A percentile compares a stretch with the other conserved stretches of the same genome.
These are phyloP conservation scores for Breynia disticha DNA, from an alignment of 441 rosid genomes.

Conservation along the genomic window DNA sequence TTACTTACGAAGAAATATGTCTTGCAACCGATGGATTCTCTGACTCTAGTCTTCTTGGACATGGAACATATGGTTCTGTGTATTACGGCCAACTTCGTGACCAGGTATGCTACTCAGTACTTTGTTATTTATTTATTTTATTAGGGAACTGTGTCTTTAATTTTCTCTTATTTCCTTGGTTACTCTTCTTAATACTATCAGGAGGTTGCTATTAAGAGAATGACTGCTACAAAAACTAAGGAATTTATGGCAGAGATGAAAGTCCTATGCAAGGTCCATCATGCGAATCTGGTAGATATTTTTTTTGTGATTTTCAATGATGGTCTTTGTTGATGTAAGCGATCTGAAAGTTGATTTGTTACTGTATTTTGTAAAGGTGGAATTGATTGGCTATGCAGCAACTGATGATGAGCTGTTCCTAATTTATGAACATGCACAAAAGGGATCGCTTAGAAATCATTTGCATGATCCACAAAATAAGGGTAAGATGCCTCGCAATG, in stretches of 20 bases:
- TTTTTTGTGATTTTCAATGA: not conserved
- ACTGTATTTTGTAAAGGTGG: constrained; percentile 60
- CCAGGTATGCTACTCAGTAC: constrained; percentile 42
- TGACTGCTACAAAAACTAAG: constrained; percentile 92
- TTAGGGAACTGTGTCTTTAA: not conserved
- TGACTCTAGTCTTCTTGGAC: constrained; percentile 82
- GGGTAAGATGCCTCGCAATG: constrained; percentile 35
- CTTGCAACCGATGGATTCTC: constrained; percentile 85
- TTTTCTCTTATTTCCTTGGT: too few relatives aligned
- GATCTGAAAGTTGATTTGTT: constrained; percentile 18
- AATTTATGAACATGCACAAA: constrained; percentile 84
- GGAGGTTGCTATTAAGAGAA: constrained; percentile 93
- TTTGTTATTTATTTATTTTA: not conserved
- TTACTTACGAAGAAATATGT: constrained; percentile 64
- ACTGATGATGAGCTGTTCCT: constrained; percentile 74
- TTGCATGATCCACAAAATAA: constrained; percentile 86
- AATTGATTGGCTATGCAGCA: constrained; percentile 88
- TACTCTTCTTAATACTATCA: constrained; percentile 21
- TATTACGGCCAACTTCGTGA: constrained; percentile 65
- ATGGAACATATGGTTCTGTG: constrained; percentile 87
- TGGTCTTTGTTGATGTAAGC: constrained; percentile 7
- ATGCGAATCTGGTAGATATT: constrained; percentile 78
- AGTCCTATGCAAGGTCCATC: constrained; percentile 94
- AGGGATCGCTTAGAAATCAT: constrained; percentile 77
- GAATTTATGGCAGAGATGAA: constrained; percentile 96